Base-by-base conservation (phyloP, 2,329 filamentous ascomycete genomes). In the Aphanoascus verrucosus region DNA sequence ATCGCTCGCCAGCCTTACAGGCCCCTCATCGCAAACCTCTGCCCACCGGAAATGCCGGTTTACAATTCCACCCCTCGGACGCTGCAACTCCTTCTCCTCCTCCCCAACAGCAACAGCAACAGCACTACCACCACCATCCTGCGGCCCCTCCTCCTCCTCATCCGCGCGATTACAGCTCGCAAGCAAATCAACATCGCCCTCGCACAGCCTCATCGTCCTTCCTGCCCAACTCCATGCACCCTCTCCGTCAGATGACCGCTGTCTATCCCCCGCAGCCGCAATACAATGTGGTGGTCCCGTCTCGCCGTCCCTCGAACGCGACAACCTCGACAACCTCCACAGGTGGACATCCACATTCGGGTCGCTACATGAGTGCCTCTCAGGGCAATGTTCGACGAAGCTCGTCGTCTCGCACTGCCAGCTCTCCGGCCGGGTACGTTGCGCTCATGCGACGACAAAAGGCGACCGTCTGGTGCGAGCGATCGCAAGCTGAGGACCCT, bases 381-480 rank as follows among this genome's bases (percentile, higher is more conserved):
- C 57, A 56, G n/a, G 60, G 49, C 32, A 67, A 71, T 51, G 66
- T 72, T 47, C 83, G 86, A 56, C 82, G 89, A 60, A 94, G 88
- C 28, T 87, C 83, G 31, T 94, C 88, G 2, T 86, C 85, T 49
- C 83, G 88, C 62, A 94, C 88, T 19, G 80, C 78, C 57, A 75
- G 74, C 53, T 74, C 74, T 14, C 79, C 80, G 57, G 72, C 85
- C n/a, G 84, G 88, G 59, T 98, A 98, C 69, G 93, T 98, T 49
- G 90, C 93, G 35, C 78, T 96, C n/a, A 84, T 98, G 72, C 83
- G 93, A 58, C 91, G 90, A 68, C 93, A 98, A 71, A 97, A 97
- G 69, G 93, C 89, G 32, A 98, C 93, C 0, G 93, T 98, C 3
- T 98, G 93, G 93, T 96, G 90, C 73, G 93, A 97, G 66, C 85